Conservation (phyloP, 768 basidiomycete genomes). For the Lanmaoa pseudosensibilis region DNA sequence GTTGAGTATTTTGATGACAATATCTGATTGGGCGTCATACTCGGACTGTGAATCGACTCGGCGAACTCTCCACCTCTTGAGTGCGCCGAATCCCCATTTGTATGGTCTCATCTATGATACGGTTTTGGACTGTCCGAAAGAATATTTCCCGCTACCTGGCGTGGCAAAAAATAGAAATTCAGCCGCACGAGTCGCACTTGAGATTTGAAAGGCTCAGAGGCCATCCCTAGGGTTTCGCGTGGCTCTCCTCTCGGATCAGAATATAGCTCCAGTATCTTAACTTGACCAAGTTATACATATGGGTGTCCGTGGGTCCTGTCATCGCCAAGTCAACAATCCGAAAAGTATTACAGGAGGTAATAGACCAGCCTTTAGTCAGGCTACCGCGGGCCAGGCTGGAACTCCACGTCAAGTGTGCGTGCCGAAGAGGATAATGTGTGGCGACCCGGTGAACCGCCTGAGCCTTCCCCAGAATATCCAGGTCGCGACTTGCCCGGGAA, state of each 20-base stretch:
- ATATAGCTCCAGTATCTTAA: constrained; percentile 5
- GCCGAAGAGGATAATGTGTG: constrained; percentile 18
- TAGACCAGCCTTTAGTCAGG: constrained; percentile 12
- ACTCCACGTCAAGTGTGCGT: constrained; percentile 23
- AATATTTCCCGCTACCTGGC: constrained; percentile 21
- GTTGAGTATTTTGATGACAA: constrained; percentile 23
- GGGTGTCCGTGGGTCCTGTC: constrained; percentile 25
- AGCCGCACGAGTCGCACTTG: constrained; percentile 25
- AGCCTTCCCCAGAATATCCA: constrained; percentile 10
- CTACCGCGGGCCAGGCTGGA: constrained; percentile 15
- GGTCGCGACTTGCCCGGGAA: constrained; percentile 12
- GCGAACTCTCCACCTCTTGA: constrained; percentile 18
- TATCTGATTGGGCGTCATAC: constrained; percentile 17
- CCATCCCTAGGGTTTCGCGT: constrained; percentile 23
- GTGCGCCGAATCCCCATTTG: constrained; percentile 30
- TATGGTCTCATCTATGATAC: constrained; percentile 19
- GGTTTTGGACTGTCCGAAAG: constrained; percentile 18
- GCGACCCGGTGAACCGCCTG: constrained; percentile 9
- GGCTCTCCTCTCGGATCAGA: constrained; percentile 23
- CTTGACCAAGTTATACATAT: constrained; percentile 5
- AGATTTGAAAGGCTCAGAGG: constrained; percentile 25
- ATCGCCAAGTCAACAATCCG: constrained; percentile 28
- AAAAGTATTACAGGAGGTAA: constrained; percentile 20
- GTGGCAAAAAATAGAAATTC: constrained; percentile 20
- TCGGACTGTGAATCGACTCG: constrained; percentile 20